A percentile compares a stretch with the other conserved stretches of the same genome.
These are phyloP conservation scores for Phytophthora sp. DNA, from an alignment of 352 stramenopile species.

Conservation along the genomic window DNA sequence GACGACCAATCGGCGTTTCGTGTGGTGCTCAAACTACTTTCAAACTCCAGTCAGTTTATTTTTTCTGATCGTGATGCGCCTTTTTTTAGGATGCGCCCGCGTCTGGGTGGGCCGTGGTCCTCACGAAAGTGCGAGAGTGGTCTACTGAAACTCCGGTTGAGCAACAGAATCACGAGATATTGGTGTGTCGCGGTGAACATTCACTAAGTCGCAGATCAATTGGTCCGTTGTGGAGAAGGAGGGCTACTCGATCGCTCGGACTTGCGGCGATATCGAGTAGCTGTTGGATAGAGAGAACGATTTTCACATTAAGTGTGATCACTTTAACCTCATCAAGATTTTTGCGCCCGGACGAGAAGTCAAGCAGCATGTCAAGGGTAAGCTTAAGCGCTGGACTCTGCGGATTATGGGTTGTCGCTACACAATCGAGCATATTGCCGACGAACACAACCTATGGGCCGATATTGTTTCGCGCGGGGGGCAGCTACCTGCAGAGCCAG, in stretches of 20 bases:
- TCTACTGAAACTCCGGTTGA: too few species aligned
- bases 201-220: neutral
- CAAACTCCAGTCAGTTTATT: neutral
- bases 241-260: neutral
- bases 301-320: slow-evolving; percentile 23
- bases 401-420: slow-evolving; percentile 15
- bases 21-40: neutral
- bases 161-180: neutral
- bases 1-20: neutral
- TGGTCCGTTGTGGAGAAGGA: neutral
- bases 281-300: neutral
- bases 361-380: slow-evolving; percentile 13
- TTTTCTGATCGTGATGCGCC: neutral
- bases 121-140: neutral
- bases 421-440: slow-evolving; percentile 17
- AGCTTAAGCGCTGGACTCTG: slow-evolving; percentile 21
- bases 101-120: neutral
- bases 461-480: slow-evolving; percentile 14
- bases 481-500: neutral
- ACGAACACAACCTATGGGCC: neutral
- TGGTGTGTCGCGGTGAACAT: neutral
- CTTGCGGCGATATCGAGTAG: neutral
- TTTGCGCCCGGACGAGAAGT: slow-evolving; percentile 11
- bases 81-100: neutral
- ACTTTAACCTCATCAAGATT: slow-evolving; percentile 20